phyloP scores from a whole-genome alignment of 257 asterid genomes.

The Vinca minor region DNA sequence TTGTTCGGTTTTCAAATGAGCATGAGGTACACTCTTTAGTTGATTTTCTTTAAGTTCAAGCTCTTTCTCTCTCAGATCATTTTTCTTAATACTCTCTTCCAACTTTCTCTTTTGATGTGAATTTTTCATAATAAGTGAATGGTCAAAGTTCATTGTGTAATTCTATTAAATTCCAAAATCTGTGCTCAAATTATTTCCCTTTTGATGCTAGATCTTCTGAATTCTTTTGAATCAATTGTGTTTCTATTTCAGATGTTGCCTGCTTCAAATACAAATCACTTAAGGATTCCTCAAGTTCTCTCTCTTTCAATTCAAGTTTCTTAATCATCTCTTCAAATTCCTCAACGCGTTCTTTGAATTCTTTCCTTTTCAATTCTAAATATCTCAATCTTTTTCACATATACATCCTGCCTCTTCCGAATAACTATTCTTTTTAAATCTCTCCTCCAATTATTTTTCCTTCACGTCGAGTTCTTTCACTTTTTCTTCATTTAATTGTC shows the following conservation, averaged over 20 bases:
- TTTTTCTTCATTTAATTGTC: conserved; percentile 15
- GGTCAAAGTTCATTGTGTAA: not conserved
- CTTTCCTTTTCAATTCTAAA: conserved; percentile 9
- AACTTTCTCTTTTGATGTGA: conserved; percentile 13
- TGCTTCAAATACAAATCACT: conserved; percentile 17
- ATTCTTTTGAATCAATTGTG: conserved; percentile 6
- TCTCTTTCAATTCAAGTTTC: not conserved
- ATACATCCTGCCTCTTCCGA: no score
- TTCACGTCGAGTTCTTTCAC: conserved; percentile 23
- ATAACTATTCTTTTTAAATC: conserved; percentile 9
- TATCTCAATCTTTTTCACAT: conserved; percentile 5
- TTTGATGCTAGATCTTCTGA: conserved; percentile 9
- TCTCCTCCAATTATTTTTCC: conserved; percentile 29
- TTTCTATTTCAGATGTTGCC: not conserved
- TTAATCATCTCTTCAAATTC: conserved; percentile 10
- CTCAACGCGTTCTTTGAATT: not conserved
- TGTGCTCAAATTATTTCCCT: conserved; percentile 1
- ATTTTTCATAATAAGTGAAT: no score
- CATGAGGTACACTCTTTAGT: conserved; percentile 23
- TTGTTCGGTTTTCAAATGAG: not conserved
- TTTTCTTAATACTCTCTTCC: not conserved
- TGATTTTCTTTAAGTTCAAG: conserved; percentile 11
- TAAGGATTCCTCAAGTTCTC: conserved; percentile 17
- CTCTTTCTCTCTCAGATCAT: not conserved
- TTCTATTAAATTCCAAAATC: not conserved